phyloP scores from a whole-genome alignment of 2,329 filamentous ascomycete species.

The Dendrostoma leiphaemia region DNA sequence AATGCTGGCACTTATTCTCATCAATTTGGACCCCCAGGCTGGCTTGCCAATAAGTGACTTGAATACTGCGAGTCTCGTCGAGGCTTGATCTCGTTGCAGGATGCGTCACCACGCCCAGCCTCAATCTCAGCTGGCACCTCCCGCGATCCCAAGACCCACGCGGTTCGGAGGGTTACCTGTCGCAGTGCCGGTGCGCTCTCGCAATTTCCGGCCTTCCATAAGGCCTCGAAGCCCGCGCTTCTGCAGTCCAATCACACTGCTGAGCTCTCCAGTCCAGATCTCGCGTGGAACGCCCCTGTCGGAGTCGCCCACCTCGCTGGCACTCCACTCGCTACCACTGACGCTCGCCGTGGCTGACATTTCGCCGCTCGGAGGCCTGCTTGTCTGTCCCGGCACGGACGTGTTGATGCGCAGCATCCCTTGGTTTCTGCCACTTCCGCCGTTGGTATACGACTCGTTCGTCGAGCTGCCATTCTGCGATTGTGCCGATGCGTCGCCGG shows the following conservation, averaged over 20 bases:
- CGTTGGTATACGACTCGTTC: conserved; percentile 29
- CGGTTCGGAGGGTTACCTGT: conserved; percentile 21
- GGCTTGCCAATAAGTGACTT: too few species aligned
- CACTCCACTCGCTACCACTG: conserved; percentile 55
- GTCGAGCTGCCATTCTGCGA: conserved; percentile 33
- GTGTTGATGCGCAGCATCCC: conserved; percentile 48
- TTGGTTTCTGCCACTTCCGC: conserved; percentile 30
- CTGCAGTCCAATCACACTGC: conserved; percentile 90
- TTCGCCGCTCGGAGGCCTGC: conserved; percentile 44
- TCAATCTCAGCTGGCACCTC: conserved; percentile 9
- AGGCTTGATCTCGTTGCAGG: too few species aligned
- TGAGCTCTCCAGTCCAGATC: conserved; percentile 78
- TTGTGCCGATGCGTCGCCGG: neutral
- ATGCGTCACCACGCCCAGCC: too few species aligned
- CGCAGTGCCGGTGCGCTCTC: conserved; percentile 62
- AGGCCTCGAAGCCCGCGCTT: conserved; percentile 87
- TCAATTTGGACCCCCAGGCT: too few species aligned
- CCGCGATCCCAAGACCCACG: conserved; percentile 16
- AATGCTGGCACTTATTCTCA: neutral
- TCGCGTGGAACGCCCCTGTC: conserved; percentile 53
- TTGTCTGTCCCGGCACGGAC: conserved; percentile 30
- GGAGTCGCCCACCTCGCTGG: conserved; percentile 48
- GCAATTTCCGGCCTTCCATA: conserved; percentile 89
- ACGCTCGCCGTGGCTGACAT: conserved; percentile 49
- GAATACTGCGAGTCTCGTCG: too few species aligned